Base-by-base conservation (phyloP, 352 stramenopile genomes). In the Phytophthora citrophthora region DNA sequence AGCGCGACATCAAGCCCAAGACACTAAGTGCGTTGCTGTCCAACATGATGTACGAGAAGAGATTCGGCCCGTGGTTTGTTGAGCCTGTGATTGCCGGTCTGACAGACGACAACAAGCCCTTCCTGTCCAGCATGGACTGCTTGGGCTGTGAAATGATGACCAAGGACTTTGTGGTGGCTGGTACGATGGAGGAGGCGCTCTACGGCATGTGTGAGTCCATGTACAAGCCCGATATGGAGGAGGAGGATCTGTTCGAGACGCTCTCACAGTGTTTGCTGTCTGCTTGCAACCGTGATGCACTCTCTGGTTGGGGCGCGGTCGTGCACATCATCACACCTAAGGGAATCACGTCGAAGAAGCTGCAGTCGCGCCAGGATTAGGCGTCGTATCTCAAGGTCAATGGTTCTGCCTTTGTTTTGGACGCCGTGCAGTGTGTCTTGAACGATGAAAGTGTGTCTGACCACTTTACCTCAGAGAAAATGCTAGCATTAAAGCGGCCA, bases 181-280 rank as follows among this genome's bases (percentile, higher is more conserved):
- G 98, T 54, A 99, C 97, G 20, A 99, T 97, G 86, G 97, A 98
- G 47, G 93, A 97, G 49, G 98, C 98, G 72, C 86, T 99, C 54
- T 98, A 99, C 72, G 98, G 98, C 68, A 99, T 98, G 93, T 99
- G 97, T 71, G 98, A 99, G 75, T 97, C 96, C 60, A 83, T 99
- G 40, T 99, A 98, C 77, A 95, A 97, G 72, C 96, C 97, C 34
- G 86, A 99, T 74, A 91, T 99, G 90, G 89, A 97, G 68, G 83
- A 91, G 24, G 93, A 99, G 49, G 94, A 98, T 57, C 77, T 99
- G 23, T 99, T 99, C 77, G 98, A 99, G 79, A 99, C 97, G 23
- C 83, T 99, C 34, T 97, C 96, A 26, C 98, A 99, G 84, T 98
- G 91, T 56, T 78, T 99, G 61, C 85, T 99, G 60, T 95, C 97